Conservation (phyloP, 2,329 filamentous ascomycete species). For the Colletotrichum sp. region DNA sequence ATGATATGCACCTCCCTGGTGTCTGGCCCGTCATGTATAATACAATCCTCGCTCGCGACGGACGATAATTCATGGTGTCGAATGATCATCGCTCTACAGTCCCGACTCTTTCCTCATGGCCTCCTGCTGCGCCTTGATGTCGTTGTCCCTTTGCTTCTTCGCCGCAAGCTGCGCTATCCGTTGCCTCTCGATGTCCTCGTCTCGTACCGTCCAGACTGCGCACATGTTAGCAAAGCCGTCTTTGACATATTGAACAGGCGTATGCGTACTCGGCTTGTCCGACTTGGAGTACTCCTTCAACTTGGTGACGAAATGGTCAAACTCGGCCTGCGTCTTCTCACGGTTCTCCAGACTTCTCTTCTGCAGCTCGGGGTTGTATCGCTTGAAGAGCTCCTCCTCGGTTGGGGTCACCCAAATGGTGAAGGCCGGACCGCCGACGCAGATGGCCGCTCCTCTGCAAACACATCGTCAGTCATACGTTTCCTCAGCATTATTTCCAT, state of each 20-base stretch:
- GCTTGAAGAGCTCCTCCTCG: constrained; percentile 90
- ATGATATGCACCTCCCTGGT: background rate
- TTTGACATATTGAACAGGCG: background rate
- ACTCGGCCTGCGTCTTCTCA: constrained; percentile 79
- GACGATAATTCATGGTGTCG: too few relatives aligned
- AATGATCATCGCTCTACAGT: too few relatives aligned
- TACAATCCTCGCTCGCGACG: background rate
- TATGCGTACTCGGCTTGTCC: constrained; percentile 81
- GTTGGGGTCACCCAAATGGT: constrained; percentile 81
- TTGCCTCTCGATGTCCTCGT: constrained; percentile 50
- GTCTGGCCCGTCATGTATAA: background rate
- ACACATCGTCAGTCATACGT: background rate
- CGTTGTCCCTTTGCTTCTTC: constrained; percentile 40
- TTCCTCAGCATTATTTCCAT: background rate
- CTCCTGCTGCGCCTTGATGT: constrained; percentile 48
- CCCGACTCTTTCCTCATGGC: constrained; percentile 56
- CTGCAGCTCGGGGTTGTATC: constrained; percentile 94
- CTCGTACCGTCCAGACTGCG: constrained; percentile 56
- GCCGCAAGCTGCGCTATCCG: constrained; percentile 40
- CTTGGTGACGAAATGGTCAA: constrained; percentile 83
- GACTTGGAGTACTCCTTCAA: constrained; percentile 91
- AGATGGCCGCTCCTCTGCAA: constrained; percentile 70
- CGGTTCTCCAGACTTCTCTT: constrained; percentile 83
- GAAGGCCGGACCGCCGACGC: constrained; percentile 84
- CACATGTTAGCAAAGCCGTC: background rate